Percentiles rank a stretch among this genome's conserved stretches.
Conservation (phyloP, 2,329 filamentous ascomycete species). For the Pezicula neosporulosa region DNA sequence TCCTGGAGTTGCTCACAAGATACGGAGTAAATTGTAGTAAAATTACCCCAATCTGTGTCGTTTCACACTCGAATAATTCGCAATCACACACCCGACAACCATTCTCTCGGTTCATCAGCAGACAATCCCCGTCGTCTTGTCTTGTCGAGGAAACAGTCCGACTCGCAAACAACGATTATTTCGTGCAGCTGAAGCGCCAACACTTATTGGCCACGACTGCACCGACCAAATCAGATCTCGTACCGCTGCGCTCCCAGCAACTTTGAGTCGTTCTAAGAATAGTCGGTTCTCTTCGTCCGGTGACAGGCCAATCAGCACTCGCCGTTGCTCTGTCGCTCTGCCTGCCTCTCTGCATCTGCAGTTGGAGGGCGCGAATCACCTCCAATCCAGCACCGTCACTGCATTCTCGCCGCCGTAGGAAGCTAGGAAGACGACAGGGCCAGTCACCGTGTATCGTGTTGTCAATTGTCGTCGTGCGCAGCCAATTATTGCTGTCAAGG, state of each 20-base stretch:
- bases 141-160: neutral
- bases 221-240: neutral
- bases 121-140: neutral
- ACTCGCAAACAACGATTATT: neutral
- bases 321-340: slow-evolving; percentile 12
- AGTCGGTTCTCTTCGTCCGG: slow-evolving; percentile 8
- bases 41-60: neutral
- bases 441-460: neutral
- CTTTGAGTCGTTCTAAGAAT: slow-evolving; percentile 20
- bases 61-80: slow-evolving; percentile 7
- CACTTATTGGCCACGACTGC: neutral
- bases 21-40: slow-evolving; percentile 2
- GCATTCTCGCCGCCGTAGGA: slow-evolving; percentile 1
- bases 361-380: slow-evolving; percentile 23
- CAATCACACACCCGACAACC: slow-evolving; percentile 14
- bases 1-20: slow-evolving; percentile 1
- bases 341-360: slow-evolving; percentile 16
- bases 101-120: slow-evolving; percentile 12
- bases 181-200: neutral
- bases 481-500: too few relatives aligned
- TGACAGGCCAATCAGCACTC: slow-evolving; percentile 14
- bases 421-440: neutral
- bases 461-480: neutral
- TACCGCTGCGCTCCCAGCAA: slow-evolving; percentile 12
- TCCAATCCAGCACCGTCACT: slow-evolving; percentile 12